A percentile compares a stretch with the other conserved stretches of the same genome.
These are phyloP conservation scores for Carex cristatella DNA, from an alignment of 176 grass and related monocot genomes.

Conservation along the genomic window DNA sequence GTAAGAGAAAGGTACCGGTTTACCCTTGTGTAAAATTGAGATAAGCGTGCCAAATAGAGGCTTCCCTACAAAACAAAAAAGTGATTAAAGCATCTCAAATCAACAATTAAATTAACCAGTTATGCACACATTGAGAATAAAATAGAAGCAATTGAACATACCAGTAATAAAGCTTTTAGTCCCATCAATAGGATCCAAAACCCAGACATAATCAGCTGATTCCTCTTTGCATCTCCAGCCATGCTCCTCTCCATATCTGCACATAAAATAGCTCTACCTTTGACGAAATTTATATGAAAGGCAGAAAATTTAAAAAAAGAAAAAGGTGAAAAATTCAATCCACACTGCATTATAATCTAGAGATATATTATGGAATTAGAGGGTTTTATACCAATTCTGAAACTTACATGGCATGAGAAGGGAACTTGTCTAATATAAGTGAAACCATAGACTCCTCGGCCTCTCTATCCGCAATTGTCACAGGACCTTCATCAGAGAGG, in stretches of 20 bases:
- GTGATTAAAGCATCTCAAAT: conserved; percentile 6
- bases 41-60: conserved; percentile 90
- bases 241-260: conserved; percentile 84
- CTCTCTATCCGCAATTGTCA: conserved; percentile 87
- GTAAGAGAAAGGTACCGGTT: conserved; percentile 49
- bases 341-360: neutral
- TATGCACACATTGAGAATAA: neutral
- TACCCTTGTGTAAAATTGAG: conserved; percentile 67
- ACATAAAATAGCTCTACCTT: neutral
- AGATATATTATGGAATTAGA: neutral
- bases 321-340: neutral
- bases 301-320: too few relatives aligned
- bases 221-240: conserved; percentile 63
- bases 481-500: conserved; percentile 43
- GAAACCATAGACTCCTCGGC: conserved; percentile 89
- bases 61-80: conserved; percentile 49
- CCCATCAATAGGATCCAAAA: conserved; percentile 90
- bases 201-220: conserved; percentile 83
- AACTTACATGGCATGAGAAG: conserved; percentile 70
- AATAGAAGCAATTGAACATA: conserved; percentile 18
- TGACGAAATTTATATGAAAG: too few relatives aligned
- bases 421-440: conserved; percentile 61
- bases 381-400: neutral
- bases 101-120: neutral
- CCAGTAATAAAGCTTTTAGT: conserved; percentile 94